Evolutionary conservation across 805 yeast species (phyloP).

Genomic region (Ascoidea rubescens): DNA sequence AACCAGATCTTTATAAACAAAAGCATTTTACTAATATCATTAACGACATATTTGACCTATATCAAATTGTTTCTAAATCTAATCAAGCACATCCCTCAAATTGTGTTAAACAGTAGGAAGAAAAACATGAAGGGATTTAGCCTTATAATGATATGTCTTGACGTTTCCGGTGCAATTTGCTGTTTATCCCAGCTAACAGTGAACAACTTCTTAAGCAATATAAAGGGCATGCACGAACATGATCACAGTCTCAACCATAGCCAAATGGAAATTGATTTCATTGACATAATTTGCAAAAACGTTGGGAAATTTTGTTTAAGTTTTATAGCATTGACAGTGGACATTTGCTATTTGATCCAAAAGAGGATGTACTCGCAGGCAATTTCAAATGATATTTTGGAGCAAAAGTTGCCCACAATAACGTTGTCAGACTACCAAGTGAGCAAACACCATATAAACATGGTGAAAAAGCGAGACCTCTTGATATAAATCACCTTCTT

Average conservation of each 20-base stretch:
- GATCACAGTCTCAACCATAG: constrained; percentile 9
- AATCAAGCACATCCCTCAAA: constrained; percentile 10
- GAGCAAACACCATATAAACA: too few relatives aligned
- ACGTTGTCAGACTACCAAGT: too few relatives aligned
- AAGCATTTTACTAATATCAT: constrained; percentile 2
- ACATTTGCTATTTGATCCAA: constrained; percentile 8
- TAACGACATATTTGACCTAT: constrained; percentile 8
- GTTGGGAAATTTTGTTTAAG: constrained; percentile 11
- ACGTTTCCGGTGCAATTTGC: constrained; percentile 7
- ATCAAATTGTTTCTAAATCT: constrained; percentile 9
- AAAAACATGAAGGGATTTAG: constrained; percentile 10
- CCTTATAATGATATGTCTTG: constrained; percentile 6
- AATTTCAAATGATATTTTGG: too few relatives aligned
- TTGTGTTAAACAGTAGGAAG: constrained; percentile 8
- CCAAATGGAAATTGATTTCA: background rate
- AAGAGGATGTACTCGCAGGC: constrained; percentile 7
- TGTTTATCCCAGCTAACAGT: constrained; percentile 7
- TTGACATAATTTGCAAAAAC: constrained; percentile 9
- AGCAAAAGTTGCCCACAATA: too few relatives aligned
- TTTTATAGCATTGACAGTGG: constrained; percentile 9
- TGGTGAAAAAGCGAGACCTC: too few relatives aligned
- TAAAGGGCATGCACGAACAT: constrained; percentile 4
- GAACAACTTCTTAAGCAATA: constrained; percentile 8
- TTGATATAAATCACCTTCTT: too few relatives aligned
- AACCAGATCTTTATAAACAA: constrained; percentile 7